Evolutionary conservation across 768 basidiomycete genomes (phyloP), one percentile per base, ranked within the genome.

Genomic region (Scleroderma bovista): DNA sequence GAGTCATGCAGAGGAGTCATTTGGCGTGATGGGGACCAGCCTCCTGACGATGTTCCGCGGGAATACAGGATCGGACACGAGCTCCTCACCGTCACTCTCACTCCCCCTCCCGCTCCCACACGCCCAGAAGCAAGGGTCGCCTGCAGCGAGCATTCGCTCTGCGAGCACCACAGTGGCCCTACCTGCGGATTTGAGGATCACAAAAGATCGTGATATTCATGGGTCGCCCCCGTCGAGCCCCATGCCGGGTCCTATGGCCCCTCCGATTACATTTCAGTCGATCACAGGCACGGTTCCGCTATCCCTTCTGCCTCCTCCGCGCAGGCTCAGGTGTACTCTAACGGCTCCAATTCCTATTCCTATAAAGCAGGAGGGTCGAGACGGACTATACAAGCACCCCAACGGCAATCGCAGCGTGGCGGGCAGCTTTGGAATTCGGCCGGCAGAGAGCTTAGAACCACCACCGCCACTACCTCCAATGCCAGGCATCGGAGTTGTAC

Each of bases 21-120:
- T 84, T 51, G 70, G 73, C 22, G 73, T 73, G 33, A 78, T 71
- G 55, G 80, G 81, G 9, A 77, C 66, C 34, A 81, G 73, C 56
- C 67, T 86, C 32, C 64, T 84, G 37, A 72, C 69, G 52, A 78
- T 77, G 72, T 63, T 78, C 42, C 70, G 77, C 34, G 67, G 72
- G 20, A 73, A 65, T 53, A 68, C 73, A 38, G 62, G 70, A 19
- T 44, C 51, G 16, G 66, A 66, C 33, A 55, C 57, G 33, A 41
- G 48, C 19, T 53, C 51, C 32, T 60, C 60, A 9, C 65, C 60
- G 32, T 62, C 59, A 31, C 56, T 46, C 61, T 52, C 69, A 63
- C 67, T 72, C 39, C 51, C 71, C 42, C 62, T 65, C 9, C 61
- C 71, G 31, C 54, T 52, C 2, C 36, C 57, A 20, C 50, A 53